Evolutionary conservation across 805 yeast species (phyloP).

Genomic region (Torulaspora maleeae): DNA sequence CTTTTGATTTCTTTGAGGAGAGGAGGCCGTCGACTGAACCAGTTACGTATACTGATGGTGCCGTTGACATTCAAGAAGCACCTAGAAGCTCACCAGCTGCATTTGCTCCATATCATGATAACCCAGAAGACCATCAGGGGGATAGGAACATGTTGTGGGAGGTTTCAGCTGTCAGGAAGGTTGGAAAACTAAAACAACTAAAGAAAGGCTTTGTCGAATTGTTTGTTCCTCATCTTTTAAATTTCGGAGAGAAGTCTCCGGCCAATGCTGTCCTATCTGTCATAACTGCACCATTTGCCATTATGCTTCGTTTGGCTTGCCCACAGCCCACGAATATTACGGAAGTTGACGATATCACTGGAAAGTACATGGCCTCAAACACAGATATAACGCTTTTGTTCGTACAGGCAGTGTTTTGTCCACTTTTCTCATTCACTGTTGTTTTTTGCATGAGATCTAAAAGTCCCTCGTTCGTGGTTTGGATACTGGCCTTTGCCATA

Average conservation of each 20-base stretch:
- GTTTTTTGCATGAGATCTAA: conserved; percentile 21
- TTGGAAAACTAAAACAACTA: conserved; percentile 6
- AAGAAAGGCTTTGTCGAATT: conserved; percentile 10
- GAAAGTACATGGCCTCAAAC: conserved; percentile 19
- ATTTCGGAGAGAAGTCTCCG: conserved; percentile 26
- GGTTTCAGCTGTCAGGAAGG: not conserved
- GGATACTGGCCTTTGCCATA: conserved; percentile 13
- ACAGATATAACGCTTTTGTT: conserved; percentile 25
- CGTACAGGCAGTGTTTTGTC: conserved; percentile 34
- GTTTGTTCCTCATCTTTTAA: conserved; percentile 34
- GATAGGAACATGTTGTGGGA: not conserved
- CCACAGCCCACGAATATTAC: conserved; percentile 33
- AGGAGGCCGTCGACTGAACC: conserved; percentile 24
- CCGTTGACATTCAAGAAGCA: not conserved
- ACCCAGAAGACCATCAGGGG: conserved; percentile 14
- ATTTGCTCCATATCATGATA: conserved; percentile 27
- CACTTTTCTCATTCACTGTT: conserved; percentile 23
- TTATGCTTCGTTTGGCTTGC: conserved; percentile 35
- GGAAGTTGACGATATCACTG: conserved; percentile 24
- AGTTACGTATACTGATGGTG: not conserved
- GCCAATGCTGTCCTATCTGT: conserved; percentile 31
- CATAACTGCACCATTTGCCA: conserved; percentile 35
- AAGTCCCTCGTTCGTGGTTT: conserved; percentile 9
- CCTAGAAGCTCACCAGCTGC: conserved; percentile 24
- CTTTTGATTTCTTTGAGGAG: not conserved